Conservation (phyloP, 345 rosid genomes). For the Hibiscus trionum region DNA sequence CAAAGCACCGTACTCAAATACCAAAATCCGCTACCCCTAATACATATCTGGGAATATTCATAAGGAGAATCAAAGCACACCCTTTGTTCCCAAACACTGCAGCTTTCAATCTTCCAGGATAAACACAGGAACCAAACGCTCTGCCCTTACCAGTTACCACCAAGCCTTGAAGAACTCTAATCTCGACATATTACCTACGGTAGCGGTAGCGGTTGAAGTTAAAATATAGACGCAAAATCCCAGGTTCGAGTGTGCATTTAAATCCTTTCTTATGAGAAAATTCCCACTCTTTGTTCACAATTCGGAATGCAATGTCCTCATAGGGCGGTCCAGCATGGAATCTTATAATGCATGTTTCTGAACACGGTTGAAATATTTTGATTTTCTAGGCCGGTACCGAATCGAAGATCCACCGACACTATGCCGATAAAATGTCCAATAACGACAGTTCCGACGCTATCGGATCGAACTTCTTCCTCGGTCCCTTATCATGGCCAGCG, state of each 20-base stretch:
- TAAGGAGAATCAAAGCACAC: too few species aligned
- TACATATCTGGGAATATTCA: too few species aligned
- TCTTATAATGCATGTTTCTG: slow-evolving; percentile 80
- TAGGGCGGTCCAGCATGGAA: slow-evolving; percentile 96
- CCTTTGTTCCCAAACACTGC: too few species aligned
- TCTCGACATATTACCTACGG: slow-evolving; percentile 45
- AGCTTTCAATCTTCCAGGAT: too few species aligned
- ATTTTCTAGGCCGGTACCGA: slow-evolving; percentile 80
- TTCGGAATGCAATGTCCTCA: slow-evolving; percentile 80
- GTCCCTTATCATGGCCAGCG: slow-evolving; percentile 50
- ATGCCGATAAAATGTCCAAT: background rate
- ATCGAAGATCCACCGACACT: slow-evolving; percentile 65
- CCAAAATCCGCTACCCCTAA: too few species aligned
- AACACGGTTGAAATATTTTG: slow-evolving; percentile 84
- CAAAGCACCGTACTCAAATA: too few species aligned
- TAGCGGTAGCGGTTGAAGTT: slow-evolving; percentile 89
- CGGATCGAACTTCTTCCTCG: slow-evolving; percentile 43
- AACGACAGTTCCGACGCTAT: slow-evolving; percentile 4
- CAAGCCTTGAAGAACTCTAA: too few species aligned
- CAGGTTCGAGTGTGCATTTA: slow-evolving; percentile 90
- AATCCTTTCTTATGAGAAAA: slow-evolving; percentile 95
- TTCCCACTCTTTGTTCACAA: slow-evolving; percentile 97
- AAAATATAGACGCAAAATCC: slow-evolving; percentile 76
- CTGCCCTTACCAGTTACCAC: too few species aligned
- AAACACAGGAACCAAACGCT: too few species aligned